A percentile compares a stretch with the other conserved stretches of the same genome.
Conservation (phyloP, 2,329 filamentous ascomycete species). For the Aspergillus texensis region DNA sequence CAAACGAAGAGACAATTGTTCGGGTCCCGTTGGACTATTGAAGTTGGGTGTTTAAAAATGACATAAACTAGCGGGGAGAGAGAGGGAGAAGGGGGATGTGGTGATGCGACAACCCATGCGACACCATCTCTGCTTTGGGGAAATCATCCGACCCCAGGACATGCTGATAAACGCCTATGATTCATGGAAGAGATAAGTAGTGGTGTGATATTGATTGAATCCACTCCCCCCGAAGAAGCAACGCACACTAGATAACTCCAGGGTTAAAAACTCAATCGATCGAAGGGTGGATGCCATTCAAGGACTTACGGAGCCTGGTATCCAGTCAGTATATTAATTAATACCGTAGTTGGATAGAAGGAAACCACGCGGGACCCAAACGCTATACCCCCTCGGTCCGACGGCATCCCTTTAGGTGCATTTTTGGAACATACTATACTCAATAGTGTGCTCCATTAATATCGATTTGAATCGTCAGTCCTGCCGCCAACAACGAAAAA, state of each 20-base stretch:
- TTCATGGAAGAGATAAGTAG: neutral
- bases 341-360: neutral
- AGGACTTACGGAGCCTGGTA: neutral
- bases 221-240: neutral
- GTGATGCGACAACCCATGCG: constrained; percentile 11
- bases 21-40: neutral
- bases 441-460: constrained; percentile 9
- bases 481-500: neutral
- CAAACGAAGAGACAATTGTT: too few species aligned
- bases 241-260: neutral
- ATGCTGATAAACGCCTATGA: constrained; percentile 3
- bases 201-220: constrained; percentile 11
- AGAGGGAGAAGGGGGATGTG: neutral
- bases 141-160: constrained; percentile 11
- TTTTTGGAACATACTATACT: constrained; percentile 8
- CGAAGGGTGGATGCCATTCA: constrained; percentile 7
- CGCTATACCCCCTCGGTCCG: constrained; percentile 3
- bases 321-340: neutral
- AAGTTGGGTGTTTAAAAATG: neutral
- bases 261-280: constrained; percentile 13
- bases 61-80: constrained; percentile 5
- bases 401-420: constrained; percentile 1
- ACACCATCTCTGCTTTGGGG: constrained; percentile 13
- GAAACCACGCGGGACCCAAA: neutral
- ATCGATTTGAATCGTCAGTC: constrained; percentile 6